These are phyloP conservation scores for Wickerhamiella azyma DNA, from an alignment of 805 yeast species.

Conservation along the genomic window DNA sequence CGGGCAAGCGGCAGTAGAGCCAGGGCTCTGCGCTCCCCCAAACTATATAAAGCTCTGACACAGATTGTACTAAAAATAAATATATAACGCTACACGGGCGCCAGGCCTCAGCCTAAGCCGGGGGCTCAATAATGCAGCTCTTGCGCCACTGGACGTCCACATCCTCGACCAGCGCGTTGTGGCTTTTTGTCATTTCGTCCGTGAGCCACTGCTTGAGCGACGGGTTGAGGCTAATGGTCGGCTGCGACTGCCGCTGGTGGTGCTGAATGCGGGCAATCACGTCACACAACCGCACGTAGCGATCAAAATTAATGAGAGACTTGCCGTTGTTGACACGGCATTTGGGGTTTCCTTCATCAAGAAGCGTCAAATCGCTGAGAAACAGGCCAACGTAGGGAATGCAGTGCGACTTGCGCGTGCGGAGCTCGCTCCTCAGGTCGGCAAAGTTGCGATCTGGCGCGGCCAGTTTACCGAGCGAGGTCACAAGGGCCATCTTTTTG, in stretches of 20 bases:
- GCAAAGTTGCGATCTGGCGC: constrained; percentile 27
- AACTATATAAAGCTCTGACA: not conserved
- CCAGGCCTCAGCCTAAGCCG: constrained; percentile 6
- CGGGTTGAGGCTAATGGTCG: constrained; percentile 14
- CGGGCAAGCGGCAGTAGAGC: no score
- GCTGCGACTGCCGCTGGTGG: constrained; percentile 19
- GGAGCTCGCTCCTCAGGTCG: constrained; percentile 22
- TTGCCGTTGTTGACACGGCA: constrained; percentile 10
- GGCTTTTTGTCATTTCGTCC: constrained; percentile 23
- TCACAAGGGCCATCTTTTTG: constrained; percentile 18
- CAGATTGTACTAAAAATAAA: not conserved
- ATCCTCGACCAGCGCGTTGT: constrained; percentile 20
- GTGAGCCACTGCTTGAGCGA: constrained; percentile 25
- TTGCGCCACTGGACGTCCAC: constrained; percentile 27
- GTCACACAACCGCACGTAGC: constrained; percentile 22
- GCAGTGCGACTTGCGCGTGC: constrained; percentile 20
- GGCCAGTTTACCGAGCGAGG: constrained; percentile 19
- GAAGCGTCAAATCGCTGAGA: constrained; percentile 26
- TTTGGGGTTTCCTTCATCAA: constrained; percentile 27
- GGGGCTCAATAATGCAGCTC: constrained; percentile 26
- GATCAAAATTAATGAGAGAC: constrained; percentile 25
- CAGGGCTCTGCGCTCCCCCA: not conserved
- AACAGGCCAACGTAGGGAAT: constrained; percentile 27
- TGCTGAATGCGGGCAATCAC: constrained; percentile 25
- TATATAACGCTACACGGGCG: not conserved